A percentile compares a stretch with the other conserved stretches of the same genome.
Evolutionary conservation across 2,329 filamentous ascomycete species (phyloP).

Genomic region (Cladophialophora immunda): DNA sequence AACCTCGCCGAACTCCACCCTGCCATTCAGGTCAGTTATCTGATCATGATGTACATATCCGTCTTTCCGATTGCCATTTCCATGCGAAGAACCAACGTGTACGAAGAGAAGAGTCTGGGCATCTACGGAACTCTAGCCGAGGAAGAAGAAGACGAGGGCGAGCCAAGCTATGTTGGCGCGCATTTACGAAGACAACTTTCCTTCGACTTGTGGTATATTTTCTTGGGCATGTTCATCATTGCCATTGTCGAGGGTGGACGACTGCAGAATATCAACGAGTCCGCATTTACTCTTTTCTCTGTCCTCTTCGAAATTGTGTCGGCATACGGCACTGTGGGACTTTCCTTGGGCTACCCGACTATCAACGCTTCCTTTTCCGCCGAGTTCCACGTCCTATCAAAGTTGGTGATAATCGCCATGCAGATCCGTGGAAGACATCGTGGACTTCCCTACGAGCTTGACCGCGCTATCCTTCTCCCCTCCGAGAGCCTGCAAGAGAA

Average conservation of each 20-base stretch:
- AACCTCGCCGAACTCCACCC: slow-evolving; percentile 82
- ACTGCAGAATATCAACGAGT: slow-evolving; percentile 68
- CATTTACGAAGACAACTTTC: slow-evolving; percentile 93
- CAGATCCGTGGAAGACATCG: slow-evolving; percentile 71
- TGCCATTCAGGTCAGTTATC: slow-evolving; percentile 76
- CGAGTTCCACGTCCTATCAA: slow-evolving; percentile 77
- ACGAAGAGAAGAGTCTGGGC: slow-evolving; percentile 69
- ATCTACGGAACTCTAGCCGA: slow-evolving; percentile 77
- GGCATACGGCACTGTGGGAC: slow-evolving; percentile 91
- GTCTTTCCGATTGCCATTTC: slow-evolving; percentile 69
- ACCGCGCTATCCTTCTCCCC: slow-evolving; percentile 74
- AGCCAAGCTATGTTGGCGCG: slow-evolving; percentile 84
- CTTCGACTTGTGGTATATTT: slow-evolving; percentile 98
- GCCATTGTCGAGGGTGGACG: slow-evolving; percentile 82
- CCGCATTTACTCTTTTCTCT: slow-evolving; percentile 71
- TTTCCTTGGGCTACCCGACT: slow-evolving; percentile 81
- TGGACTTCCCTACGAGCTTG: slow-evolving; percentile 71
- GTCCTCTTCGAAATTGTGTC: slow-evolving; percentile 86
- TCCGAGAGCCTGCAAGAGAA: slow-evolving; percentile 49
- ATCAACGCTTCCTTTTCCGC: slow-evolving; percentile 82
- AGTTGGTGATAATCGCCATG: slow-evolving; percentile 73
- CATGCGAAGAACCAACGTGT: slow-evolving; percentile 68
- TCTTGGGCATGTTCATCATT: slow-evolving; percentile 91
- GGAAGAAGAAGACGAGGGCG: slow-evolving; percentile 62
- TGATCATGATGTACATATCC: slow-evolving; percentile 73